Evolutionary conservation across 1,284 basidiomycete species (phyloP), one percentile per base, ranked within the genome.

Genomic region (Ustilago shanxiensis): DNA sequence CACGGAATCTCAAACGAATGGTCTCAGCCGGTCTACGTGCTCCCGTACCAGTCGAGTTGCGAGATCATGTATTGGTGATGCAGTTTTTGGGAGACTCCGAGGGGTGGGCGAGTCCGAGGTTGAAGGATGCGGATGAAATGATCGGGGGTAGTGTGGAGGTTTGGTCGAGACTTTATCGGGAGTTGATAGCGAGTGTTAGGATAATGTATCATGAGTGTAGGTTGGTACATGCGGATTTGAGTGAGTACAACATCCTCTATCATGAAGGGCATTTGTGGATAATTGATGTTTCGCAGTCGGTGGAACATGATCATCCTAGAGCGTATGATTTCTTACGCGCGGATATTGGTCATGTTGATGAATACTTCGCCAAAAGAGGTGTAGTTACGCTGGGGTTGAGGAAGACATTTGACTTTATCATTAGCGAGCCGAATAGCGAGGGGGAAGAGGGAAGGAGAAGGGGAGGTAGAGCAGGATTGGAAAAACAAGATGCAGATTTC

Each of bases 61-160:
- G 95, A 59, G 95, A 98, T 86, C 98, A 99, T 82, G 94, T 99
- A 0, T 89, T 99, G 20, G 95, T 97, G 13, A 99, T 99, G 96
- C 90, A 91, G 60, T 98, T 98, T 84, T 87, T 99, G 18, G 95
- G 95, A 7, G 79, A 80, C 49, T 29, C 59, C 1, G 77, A 83
- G 8, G 83, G 84, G 13, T 85, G 82, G 81, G 78, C 83, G 8
- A 79, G 77, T 41, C 83, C 83, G 1, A 57, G 83, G 0, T 62
- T 85, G 5, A 83, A 81, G 29, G 84, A 85, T 37, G 84, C 82
- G 16, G 83, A 85, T 58, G 65, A 74, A 29, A 50, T 67, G 58
- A 83, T 85, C n/a, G 61, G 69, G 5, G n/a, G 28, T 8, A 68
- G 79, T 18, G 52, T 54, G 1, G 52, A 57, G 9, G 53, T 59